These are phyloP conservation scores for Nannizziopsis barbatae DNA, from an alignment of 2,329 filamentous ascomycete genomes.

Conservation along the genomic window DNA sequence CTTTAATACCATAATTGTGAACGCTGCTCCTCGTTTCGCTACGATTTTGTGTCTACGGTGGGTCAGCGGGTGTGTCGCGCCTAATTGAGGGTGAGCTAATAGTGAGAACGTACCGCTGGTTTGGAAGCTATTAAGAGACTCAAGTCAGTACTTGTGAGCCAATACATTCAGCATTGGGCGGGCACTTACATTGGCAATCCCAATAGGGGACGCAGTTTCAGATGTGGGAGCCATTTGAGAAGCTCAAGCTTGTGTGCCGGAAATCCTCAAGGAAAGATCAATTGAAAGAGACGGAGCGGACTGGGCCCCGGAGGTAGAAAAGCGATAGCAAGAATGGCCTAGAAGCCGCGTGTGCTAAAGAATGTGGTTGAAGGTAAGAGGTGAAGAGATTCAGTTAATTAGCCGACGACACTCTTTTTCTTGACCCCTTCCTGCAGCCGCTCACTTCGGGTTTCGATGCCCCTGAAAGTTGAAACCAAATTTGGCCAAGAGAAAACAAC, in stretches of 20 bases:
- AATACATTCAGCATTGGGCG: background rate
- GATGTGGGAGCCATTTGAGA: slow-evolving; percentile 43
- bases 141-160: slow-evolving; percentile 24
- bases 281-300: background rate
- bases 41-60: slow-evolving; percentile 55
- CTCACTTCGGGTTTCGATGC: slow-evolving; percentile 17
- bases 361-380: slow-evolving; percentile 1
- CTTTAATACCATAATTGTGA: slow-evolving; percentile 87
- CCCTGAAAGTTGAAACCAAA: slow-evolving; percentile 24
- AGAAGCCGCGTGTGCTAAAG: too few species aligned
- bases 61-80: slow-evolving; percentile 17
- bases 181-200: slow-evolving; percentile 58
- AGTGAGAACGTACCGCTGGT: slow-evolving; percentile 47
- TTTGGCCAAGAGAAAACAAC: slow-evolving; percentile 19
- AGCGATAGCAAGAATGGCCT: background rate
- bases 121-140: slow-evolving; percentile 45
- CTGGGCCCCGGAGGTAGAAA: background rate
- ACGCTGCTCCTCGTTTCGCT: slow-evolving; percentile 81
- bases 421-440: slow-evolving; percentile 13
- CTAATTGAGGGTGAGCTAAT: background rate
- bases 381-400: slow-evolving; percentile 16
- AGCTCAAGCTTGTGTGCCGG: slow-evolving; percentile 5
- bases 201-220: slow-evolving; percentile 56
- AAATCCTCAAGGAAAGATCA: slow-evolving; percentile 17
- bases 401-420: slow-evolving; percentile 7